Percentiles rank a stretch among this genome's conserved stretches.
phyloP scores from a whole-genome alignment of 768 basidiomycete species.

The Rhizopogon salebrosus region DNA sequence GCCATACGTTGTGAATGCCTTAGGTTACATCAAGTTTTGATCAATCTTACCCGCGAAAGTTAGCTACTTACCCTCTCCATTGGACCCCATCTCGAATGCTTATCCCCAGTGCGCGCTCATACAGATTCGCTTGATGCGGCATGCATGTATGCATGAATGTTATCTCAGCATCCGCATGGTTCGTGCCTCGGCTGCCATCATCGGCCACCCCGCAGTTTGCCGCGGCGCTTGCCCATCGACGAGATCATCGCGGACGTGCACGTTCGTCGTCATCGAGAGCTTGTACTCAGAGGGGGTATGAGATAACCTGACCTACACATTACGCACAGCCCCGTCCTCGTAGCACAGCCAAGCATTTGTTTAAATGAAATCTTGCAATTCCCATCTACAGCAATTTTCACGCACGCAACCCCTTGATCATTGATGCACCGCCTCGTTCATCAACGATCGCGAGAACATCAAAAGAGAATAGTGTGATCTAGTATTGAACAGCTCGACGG shows the following conservation, averaged over 20 bases:
- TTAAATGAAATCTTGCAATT: not conserved
- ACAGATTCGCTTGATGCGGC: not conserved
- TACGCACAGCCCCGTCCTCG: not conserved
- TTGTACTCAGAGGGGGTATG: no score
- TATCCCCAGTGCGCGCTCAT: not conserved
- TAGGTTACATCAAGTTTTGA: not conserved
- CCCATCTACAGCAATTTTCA: not conserved
- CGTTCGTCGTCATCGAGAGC: not conserved
- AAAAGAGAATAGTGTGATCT: not conserved
- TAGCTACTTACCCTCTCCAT: not conserved
- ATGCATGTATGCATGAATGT: not conserved
- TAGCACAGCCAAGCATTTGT: not conserved
- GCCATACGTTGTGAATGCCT: not conserved
- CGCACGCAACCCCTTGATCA: not conserved
- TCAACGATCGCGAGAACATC: slow-evolving; percentile 2
- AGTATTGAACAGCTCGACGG: not conserved
- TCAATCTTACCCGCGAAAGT: not conserved
- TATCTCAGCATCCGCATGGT: not conserved
- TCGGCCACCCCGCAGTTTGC: not conserved
- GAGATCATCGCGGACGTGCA: not conserved
- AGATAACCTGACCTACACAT: not conserved
- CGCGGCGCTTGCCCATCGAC: not conserved
- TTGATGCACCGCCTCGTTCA: slow-evolving; percentile 1
- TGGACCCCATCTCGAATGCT: not conserved
- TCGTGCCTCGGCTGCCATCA: no score